A percentile compares a stretch with the other conserved stretches of the same genome.
Conservation (phyloP, 768 basidiomycete genomes). For the Austroboletus festivus region DNA sequence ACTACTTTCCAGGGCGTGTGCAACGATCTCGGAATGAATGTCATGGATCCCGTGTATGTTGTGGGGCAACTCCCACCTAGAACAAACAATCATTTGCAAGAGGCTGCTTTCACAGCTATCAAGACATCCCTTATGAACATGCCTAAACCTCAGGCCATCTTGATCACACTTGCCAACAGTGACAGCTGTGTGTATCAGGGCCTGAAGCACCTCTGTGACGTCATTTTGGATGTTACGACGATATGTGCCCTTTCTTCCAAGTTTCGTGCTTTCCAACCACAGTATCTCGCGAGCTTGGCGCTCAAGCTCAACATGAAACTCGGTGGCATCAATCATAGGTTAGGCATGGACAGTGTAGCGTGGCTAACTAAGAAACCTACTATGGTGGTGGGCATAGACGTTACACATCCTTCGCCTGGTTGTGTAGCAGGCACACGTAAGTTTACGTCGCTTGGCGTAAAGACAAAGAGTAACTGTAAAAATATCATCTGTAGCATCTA, state of each 20-base stretch:
- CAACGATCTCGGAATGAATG: slow-evolving; percentile 67
- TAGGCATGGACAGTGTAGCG: slow-evolving; percentile 51
- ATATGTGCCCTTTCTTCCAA: slow-evolving; percentile 69
- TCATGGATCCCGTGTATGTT: slow-evolving; percentile 54
- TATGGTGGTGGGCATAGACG: slow-evolving; percentile 85
- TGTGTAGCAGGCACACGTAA: slow-evolving; percentile 68
- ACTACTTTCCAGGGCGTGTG: no score
- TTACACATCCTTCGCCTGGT: slow-evolving; percentile 72
- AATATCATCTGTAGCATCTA: no score
- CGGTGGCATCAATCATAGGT: slow-evolving; percentile 77
- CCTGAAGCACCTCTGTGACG: slow-evolving; percentile 74
- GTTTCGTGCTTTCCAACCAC: slow-evolving; percentile 62
- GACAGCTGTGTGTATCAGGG: slow-evolving; percentile 81
- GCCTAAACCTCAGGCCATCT: slow-evolving; percentile 20
- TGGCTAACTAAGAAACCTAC: slow-evolving; percentile 70
- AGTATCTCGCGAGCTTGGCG: slow-evolving; percentile 80
- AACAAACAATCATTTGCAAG: no score
- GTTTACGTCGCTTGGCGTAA: no score
- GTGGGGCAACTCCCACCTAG: no score
- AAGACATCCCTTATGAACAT: no score
- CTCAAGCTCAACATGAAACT: slow-evolving; percentile 83
- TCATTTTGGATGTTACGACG: slow-evolving; percentile 70
- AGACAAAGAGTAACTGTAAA: no score
- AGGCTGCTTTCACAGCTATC: no score
- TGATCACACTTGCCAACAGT: slow-evolving; percentile 36